Evolutionary conservation across 371 early-diverging fungal genomes (phyloP), one percentile per base, ranked within the genome.

Genomic region (Coemansia sp.): DNA sequence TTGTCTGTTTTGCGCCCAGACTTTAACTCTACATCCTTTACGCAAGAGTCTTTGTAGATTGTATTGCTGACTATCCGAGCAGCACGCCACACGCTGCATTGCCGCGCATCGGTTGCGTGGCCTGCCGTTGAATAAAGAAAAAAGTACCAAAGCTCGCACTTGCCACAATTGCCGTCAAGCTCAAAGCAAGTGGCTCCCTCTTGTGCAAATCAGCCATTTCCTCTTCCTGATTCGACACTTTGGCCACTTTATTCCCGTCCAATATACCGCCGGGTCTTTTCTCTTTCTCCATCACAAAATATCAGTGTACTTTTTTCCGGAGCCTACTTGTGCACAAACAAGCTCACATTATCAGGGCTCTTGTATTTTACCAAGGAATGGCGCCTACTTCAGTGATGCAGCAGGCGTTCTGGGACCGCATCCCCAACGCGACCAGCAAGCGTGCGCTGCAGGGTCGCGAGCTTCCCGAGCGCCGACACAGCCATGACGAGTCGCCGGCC

Each of bases 371-470:
- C 50, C 5, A 23, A 47, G 21, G 18, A 16, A 62, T 62, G 62
- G 51, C 62, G 37, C 75, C 68, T 4, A 57, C 69, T 12, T 70
- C 71, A 8, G 65, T 68, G 52, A 58, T 62, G 7, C 65, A 65
- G 44, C 78, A 75, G 54, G 47, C 78, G n/a, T 74, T 77, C 74
- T 77, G 73, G 73, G 73, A 69, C 66, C 78, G 73, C 20, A 56
- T 77, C 58, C 73, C 73, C 64, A 73, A 77, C 33, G 78, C 75
- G 5, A 67, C 71, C 23, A 71, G 67, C 57, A 75, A 59, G 58
- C 37, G 52, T 11, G 67, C 71, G 9, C 50, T 75, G 50, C 75
- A 67, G 25, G 63, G 55, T 30, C 42, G 63, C 51, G 59, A 58
- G 30, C 60, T 26, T 16, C 28, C 47, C 7, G 47, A 48, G 16